A percentile compares a stretch with the other conserved stretches of the same genome.
phyloP scores from a whole-genome alignment of 2,329 filamentous ascomycete genomes.

The Botrytis galanthina region DNA sequence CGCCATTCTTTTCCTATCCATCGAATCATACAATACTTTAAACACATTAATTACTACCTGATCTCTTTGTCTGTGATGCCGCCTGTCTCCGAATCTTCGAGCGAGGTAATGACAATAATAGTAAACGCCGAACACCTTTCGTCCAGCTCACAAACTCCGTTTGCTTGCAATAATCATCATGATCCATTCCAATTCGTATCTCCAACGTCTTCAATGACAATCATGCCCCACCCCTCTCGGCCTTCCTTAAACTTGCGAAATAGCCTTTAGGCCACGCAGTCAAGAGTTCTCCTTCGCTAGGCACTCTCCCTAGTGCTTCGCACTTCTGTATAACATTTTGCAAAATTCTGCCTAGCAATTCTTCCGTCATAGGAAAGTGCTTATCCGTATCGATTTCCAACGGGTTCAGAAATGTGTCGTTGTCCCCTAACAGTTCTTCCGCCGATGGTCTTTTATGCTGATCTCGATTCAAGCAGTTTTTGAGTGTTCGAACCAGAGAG shows the following conservation, averaged over 20 bases:
- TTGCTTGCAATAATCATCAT: not conserved
- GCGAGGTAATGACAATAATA: not conserved
- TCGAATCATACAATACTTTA: constrained; percentile 6
- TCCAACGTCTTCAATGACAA: not conserved
- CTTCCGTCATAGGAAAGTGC: constrained; percentile 57
- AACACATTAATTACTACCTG: constrained; percentile 7
- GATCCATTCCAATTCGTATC: constrained; percentile 5
- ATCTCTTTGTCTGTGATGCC: not conserved
- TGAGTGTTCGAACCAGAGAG: constrained; percentile 60
- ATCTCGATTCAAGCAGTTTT: constrained; percentile 61
- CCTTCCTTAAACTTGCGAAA: constrained; percentile 53
- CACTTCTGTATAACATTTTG: constrained; percentile 61
- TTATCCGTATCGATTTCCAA: constrained; percentile 52
- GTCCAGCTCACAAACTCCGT: not conserved
- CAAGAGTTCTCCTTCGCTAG: constrained; percentile 55
- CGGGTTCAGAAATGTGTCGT: constrained; percentile 64
- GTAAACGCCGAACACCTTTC: constrained; percentile 4
- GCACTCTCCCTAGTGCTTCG: constrained; percentile 50
- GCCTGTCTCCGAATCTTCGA: not conserved
- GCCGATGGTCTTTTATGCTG: constrained; percentile 62
- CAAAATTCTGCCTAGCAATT: constrained; percentile 59
- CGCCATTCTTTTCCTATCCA: constrained; percentile 6
- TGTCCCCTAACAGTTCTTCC: constrained; percentile 56
- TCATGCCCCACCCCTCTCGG: constrained; percentile 17
- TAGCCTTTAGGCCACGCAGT: constrained; percentile 60